Conservation (phyloP, 208 protist species). For the Pavlovales sp. region DNA sequence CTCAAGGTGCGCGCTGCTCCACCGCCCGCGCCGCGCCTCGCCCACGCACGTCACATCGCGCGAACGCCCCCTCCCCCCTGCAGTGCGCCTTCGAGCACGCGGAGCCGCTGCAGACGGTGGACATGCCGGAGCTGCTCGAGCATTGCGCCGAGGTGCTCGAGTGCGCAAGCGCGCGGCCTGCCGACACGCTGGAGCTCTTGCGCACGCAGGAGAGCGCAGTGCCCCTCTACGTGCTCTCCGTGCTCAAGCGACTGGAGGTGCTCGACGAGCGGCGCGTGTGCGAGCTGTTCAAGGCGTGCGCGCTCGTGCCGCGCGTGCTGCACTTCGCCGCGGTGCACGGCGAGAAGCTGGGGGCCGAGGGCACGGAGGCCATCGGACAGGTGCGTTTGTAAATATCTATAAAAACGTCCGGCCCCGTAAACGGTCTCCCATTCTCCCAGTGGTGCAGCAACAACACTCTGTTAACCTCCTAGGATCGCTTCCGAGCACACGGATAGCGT, state of each 20-base stretch:
- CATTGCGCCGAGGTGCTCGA: neutral
- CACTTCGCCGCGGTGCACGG: neutral
- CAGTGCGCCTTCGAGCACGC: neutral
- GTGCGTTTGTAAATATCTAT: neutral
- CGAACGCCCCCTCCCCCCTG: too few relatives aligned
- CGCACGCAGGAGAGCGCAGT: conserved; percentile 6
- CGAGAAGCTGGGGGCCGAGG: neutral
- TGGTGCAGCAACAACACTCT: too few relatives aligned
- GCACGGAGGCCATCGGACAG: neutral
- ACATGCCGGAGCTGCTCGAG: neutral
- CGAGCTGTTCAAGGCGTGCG: neutral
- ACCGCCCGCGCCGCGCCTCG: too few relatives aligned
- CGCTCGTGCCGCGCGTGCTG: neutral
- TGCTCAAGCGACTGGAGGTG: neutral
- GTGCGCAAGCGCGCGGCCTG: neutral
- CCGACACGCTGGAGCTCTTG: neutral
- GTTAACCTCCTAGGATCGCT: too few relatives aligned
- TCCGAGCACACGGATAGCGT: too few relatives aligned
- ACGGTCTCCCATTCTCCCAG: too few relatives aligned
- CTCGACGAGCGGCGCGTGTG: neutral
- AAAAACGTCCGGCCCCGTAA: too few relatives aligned
- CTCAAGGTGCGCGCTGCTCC: neutral
- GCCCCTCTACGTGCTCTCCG: neutral
- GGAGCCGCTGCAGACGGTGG: neutral
- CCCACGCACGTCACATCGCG: too few relatives aligned